phyloP scores from a whole-genome alignment of 768 basidiomycete genomes.

The Austroboletus eburneus region DNA sequence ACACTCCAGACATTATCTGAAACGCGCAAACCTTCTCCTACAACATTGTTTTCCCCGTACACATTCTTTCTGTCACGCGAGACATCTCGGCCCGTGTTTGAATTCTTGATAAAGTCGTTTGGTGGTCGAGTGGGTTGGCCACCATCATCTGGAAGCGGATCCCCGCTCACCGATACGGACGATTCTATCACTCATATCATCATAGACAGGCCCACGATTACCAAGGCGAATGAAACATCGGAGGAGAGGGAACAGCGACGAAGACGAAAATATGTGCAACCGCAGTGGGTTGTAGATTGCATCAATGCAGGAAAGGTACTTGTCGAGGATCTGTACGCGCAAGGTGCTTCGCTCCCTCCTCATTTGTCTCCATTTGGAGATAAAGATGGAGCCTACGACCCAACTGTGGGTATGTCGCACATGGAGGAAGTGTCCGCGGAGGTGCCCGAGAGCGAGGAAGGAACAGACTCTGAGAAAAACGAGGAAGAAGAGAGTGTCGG shows the following conservation, averaged over 20 bases:
- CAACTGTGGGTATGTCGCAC: conserved; percentile 36
- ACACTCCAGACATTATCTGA: conserved; percentile 66
- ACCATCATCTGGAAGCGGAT: conserved; percentile 72
- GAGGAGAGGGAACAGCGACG: conserved; percentile 59
- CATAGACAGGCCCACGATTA: conserved; percentile 77
- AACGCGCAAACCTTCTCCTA: conserved; percentile 51
- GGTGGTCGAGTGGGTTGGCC: conserved; percentile 94
- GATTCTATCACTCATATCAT: conserved; percentile 91
- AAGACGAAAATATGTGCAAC: conserved; percentile 86
- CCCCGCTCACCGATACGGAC: conserved; percentile 74
- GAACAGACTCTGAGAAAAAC: conserved; percentile 16
- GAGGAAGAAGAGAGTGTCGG: conserved; percentile 27
- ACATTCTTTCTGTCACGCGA: conserved; percentile 94
- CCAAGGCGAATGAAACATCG: conserved; percentile 43
- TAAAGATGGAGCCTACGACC: conserved; percentile 72
- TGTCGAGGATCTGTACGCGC: conserved; percentile 79
- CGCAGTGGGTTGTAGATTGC: conserved; percentile 97
- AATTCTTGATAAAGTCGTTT: conserved; percentile 89
- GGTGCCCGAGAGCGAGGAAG: conserved; percentile 28
- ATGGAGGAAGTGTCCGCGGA: conserved; percentile 25
- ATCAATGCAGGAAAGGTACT: conserved; percentile 84
- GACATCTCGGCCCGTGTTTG: conserved; percentile 86
- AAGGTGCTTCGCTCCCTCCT: conserved; percentile 84
- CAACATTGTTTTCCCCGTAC: conserved; percentile 77
- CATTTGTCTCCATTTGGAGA: conserved; percentile 96